Base-by-base conservation (phyloP, 2,329 filamentous ascomycete species). In the Microsporum canis region DNA sequence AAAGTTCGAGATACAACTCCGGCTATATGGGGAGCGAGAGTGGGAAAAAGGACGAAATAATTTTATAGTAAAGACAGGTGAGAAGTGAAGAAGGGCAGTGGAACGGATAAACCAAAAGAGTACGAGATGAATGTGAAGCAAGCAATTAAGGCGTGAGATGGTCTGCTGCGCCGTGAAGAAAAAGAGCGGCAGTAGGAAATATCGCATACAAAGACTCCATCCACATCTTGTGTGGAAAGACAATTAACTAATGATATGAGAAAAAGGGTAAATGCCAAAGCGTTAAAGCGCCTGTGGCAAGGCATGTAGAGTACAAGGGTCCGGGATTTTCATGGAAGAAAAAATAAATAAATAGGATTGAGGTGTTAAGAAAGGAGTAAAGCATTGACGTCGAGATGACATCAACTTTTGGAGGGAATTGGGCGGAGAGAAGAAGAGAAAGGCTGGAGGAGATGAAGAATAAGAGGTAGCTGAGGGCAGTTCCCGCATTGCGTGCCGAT, bases 11-110 rank as follows among this genome's bases (percentile, higher is more conserved):
- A 34, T 1, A 58, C 43, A 58, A 58, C 36, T 41, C 38, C 29
- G 33, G 31, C 33, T 55, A 38, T 45, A 41, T 23, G 56, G 38
- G 56, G 56, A 23, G 27, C 17, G 33, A 43, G 31, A 58, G 38
- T 7, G 8, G 14, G 23, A 14, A 57, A 31, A 29, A 43, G 39
- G 17, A 33, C 10, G 10, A n/a, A 58, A 36, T 2, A n/a, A 23
- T 58, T 45, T 57, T 58, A 29, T 58, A 58, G 56, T 58, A 41
- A 58, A 41, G 56, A 58, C 56, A 58, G 34, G 56, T 58, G 36
- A 41, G 56, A 58, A 58, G 56, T 29, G 56, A 45, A 45, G 27
- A 10, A 29, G 27, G 49, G 29, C 23, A 10, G n/a, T 55, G 17
- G 12, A 45, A 29, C 33, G 23, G 8, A 6, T 29, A 57, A 33